Base-by-base conservation (phyloP, 2,329 filamentous ascomycete species). In the Intubia oerlemansii region DNA sequence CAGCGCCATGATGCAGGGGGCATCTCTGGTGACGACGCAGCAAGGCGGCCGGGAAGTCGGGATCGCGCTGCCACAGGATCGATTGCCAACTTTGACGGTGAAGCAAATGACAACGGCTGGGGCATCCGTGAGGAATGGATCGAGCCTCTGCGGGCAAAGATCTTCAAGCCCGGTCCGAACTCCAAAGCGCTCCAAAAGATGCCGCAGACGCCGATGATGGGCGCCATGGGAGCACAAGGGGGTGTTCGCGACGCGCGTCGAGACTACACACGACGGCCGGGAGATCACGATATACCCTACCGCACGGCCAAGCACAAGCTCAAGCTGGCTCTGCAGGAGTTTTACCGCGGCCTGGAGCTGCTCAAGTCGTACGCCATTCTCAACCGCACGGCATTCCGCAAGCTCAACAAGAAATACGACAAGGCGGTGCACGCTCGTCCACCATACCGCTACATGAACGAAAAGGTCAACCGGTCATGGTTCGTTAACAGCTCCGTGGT, bases 341-440 rank as follows among this genome's bases (percentile, higher is more conserved):
- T 82, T 46, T 95, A 98, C 46, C 74, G 85, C 13, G 76, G 79
- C 1, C 59, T 98, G 10, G 88, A 98, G 46, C 56, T 95, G 25
- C 61, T 98, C 34, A 95, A 93, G 52, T 78, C 80, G 0, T 98
- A 91, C 42, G 75, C 82, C 2, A 54, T 91, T 14, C 59, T 93
- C 10, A 98, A 98, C 47, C 67, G 81, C 27, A 92, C 81, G 1
- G 88, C 82, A 0, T 95, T 95, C 44, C 73, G 84, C 18, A 98
- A 98, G 49, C 81, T 98, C 45, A 93, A 91, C 52, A 98, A 98
- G 50, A 98, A 98, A 51, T 95, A 90, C 46, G 84, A 95, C 58
- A 98, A 95, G 53, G 69, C 76, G 3, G 69, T 82, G 32, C 68
- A 82, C 40, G 74, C 81, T 23, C 66, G 75, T 9, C 80, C 80